A percentile compares a stretch with the other conserved stretches of the same genome.
phyloP scores from a whole-genome alignment of 305 asterid genomes.

The Solanum aculeatissimum region DNA sequence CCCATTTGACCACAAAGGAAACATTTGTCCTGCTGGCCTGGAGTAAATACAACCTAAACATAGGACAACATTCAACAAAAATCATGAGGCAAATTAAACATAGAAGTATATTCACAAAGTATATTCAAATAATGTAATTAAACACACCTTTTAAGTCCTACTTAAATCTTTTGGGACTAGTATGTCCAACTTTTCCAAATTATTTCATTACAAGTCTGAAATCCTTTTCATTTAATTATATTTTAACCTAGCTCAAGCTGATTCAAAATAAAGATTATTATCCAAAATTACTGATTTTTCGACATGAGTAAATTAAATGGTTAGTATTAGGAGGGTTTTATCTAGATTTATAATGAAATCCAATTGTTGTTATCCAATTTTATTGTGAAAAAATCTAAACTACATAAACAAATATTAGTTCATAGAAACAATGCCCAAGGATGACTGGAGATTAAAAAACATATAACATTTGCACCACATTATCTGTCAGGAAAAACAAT shows the following conservation, averaged over 20 bases:
- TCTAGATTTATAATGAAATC: neutral
- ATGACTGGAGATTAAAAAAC: neutral
- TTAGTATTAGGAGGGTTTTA: neutral
- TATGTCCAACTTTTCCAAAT: neutral
- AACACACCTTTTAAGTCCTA: neutral
- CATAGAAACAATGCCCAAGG: neutral
- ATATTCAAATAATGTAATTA: neutral
- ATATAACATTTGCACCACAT: neutral
- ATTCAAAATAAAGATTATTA: neutral
- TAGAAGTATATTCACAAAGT: neutral
- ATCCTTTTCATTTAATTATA: neutral
- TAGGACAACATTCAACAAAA: slow-evolving; percentile 5
- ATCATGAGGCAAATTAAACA: neutral
- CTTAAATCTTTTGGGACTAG: neutral
- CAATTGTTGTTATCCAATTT: neutral
- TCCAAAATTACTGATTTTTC: neutral
- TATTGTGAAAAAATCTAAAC: neutral
- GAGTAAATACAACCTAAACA: slow-evolving; percentile 65
- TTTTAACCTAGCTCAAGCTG: neutral
- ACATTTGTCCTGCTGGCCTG: slow-evolving; percentile 94
- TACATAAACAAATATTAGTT: neutral
- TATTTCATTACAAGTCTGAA: neutral
- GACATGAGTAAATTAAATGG: neutral
- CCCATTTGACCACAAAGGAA: slow-evolving; percentile 98
- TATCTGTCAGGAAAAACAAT: neutral